Base-by-base conservation (phyloP, 2,329 filamentous ascomycete species). In the Parastagonospora avenae region DNA sequence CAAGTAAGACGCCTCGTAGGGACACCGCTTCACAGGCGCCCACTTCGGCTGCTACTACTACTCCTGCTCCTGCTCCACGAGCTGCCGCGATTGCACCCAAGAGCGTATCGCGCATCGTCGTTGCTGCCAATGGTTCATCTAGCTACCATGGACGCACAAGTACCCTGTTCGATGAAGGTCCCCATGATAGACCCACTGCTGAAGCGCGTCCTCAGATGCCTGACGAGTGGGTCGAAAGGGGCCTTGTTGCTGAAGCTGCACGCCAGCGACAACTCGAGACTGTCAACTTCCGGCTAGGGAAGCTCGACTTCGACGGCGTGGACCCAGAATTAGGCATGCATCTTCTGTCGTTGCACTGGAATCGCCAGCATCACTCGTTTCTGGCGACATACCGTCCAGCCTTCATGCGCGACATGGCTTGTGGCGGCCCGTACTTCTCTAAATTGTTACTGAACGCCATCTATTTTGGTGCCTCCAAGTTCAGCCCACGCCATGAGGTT, bases 371-470 rank as follows among this genome's bases (percentile, higher is more conserved):
- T 50, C 76, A 80, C 45, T 75, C 79, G 5, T 74, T 75, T 46
- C 55, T 79, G 1, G 70, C 82, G 37, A 79, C 77, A 1, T 83
- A 84, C 60, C 77, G 82, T 0, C 78, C 82, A 0, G 77, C 75
- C 0, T 82, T 68, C 33, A 65, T 67, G 64, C 52, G 64, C n/a
- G 65, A 68, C 11, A 67, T 84, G 81, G 81, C 80, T 40, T 77
- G 77, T 39, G 67, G 74, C 5, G 83, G 83, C 0, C 80, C 79
- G 0, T 84, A 84, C 60, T 85, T 83, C 53, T 84, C 82, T 0
- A 79, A 82, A 39, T 70, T 82, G 1, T 72, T 85, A 1, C 70
- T 85, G 2, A 83, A 84, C 54, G 81, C 82, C 0, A 79, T 85
- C 0, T 76, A 80, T 44, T 82, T 77, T 49, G 70, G 72, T 4